Evolutionary conservation across 768 basidiomycete genomes (phyloP).

Genomic region (Pleurotus eryngii): DNA sequence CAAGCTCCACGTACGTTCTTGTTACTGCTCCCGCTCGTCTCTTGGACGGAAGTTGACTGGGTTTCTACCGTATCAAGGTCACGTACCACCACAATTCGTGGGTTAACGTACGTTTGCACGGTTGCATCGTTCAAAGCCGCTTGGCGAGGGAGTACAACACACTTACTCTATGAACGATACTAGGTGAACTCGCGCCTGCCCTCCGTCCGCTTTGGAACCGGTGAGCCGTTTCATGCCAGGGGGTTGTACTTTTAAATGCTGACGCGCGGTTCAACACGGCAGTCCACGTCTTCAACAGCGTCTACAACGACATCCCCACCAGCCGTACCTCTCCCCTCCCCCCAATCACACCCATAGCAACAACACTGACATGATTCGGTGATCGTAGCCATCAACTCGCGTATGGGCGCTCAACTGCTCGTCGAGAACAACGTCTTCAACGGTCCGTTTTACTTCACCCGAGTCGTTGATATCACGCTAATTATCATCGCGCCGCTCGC

Average conservation of each 20-base stretch:
- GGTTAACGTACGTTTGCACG: not conserved
- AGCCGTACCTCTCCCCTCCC: not conserved
- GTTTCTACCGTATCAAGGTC: not conserved
- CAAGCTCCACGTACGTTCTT: not conserved
- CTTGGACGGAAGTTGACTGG: not conserved
- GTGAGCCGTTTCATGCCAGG: not conserved
- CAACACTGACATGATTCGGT: too few relatives aligned
- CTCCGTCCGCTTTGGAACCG: not conserved
- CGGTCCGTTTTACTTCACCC: not conserved
- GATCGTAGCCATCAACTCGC: not conserved
- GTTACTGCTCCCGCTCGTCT: not conserved
- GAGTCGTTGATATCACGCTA: too few relatives aligned
- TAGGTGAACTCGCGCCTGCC: constrained; percentile 3
- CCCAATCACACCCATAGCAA: too few relatives aligned
- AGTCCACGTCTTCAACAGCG: constrained; percentile 4
- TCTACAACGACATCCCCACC: not conserved
- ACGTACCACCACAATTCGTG: constrained; percentile 1
- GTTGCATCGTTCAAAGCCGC: not conserved
- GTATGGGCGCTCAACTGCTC: not conserved
- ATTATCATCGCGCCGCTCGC: not conserved
- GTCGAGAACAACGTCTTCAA: not conserved
- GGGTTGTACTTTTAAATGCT: too few relatives aligned
- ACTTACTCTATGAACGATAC: not conserved
- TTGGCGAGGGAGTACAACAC: not conserved
- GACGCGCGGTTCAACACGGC: not conserved